Conservation (phyloP, 2,329 filamentous ascomycete genomes). For the Colletotrichum aenigma region DNA sequence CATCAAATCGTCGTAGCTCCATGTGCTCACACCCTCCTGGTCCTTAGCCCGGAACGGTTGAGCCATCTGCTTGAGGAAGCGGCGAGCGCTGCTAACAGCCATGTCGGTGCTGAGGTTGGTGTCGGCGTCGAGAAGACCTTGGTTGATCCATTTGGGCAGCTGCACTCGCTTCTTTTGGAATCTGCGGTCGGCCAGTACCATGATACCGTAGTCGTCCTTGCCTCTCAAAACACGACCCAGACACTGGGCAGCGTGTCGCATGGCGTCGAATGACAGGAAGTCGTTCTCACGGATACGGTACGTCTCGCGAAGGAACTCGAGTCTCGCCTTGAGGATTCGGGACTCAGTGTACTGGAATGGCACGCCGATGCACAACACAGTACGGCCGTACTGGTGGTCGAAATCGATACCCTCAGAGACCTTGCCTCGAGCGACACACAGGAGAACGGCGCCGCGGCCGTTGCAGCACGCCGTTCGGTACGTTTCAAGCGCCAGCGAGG, state of each 20-base stretch:
- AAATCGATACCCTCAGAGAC: slow-evolving; percentile 99
- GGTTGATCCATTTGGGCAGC: slow-evolving; percentile 95
- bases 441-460: slow-evolving; percentile 87
- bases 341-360: slow-evolving; percentile 99
- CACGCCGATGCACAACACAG: slow-evolving; percentile 94
- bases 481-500: slow-evolving; percentile 91
- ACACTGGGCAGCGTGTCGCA: slow-evolving; percentile 98
- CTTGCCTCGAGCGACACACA: slow-evolving; percentile 96
- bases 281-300: slow-evolving; percentile 97
- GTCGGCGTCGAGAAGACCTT: slow-evolving; percentile 83
- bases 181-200: slow-evolving; percentile 93
- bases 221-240: slow-evolving; percentile 91
- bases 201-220: slow-evolving; percentile 99
- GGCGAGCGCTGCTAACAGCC: slow-evolving; percentile 86
- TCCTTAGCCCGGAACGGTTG: slow-evolving; percentile 83
- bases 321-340: slow-evolving; percentile 89
- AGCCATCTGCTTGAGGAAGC: slow-evolving; percentile 89
- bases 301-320: slow-evolving; percentile 96
- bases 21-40: slow-evolving; percentile 92
- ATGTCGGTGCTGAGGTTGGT: slow-evolving; percentile 94
- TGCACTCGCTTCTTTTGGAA: slow-evolving; percentile 92
- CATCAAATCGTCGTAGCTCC: slow-evolving; percentile 81
- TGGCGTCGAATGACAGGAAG: slow-evolving; percentile 97
- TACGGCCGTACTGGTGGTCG: slow-evolving; percentile 96
- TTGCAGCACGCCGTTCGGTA: slow-evolving; percentile 98